Percentiles rank a stretch among this genome's conserved stretches.
Conservation (phyloP, 2,329 filamentous ascomycete genomes). For the Rhinocladiella mackenziei region DNA sequence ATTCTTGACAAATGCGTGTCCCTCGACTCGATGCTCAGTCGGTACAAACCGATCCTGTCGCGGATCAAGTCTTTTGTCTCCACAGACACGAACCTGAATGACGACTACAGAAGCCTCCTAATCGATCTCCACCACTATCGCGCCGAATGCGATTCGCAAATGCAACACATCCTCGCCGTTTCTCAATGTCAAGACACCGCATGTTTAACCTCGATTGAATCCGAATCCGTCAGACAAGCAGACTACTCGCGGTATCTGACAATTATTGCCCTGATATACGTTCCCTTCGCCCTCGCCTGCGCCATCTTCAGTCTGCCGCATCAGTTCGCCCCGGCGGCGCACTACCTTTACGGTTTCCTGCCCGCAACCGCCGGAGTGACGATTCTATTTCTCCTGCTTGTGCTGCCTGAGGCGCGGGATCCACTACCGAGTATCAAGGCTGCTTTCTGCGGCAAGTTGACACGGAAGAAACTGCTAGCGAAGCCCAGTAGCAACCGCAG, state of each 20-base stretch:
- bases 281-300: constrained; percentile 22
- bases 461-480: constrained; percentile 19
- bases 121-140: constrained; percentile 26
- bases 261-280: constrained; percentile 25
- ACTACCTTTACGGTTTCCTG: constrained; percentile 24
- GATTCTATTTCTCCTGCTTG: constrained; percentile 22
- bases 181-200: constrained; percentile 19
- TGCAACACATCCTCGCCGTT: constrained; percentile 26
- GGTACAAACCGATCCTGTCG: constrained; percentile 24
- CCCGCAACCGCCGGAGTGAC: constrained; percentile 22
- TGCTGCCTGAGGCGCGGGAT: constrained; percentile 23
- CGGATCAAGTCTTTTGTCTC: constrained; percentile 21
- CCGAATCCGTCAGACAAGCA: constrained; percentile 18
- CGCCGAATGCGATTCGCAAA: constrained; percentile 22
- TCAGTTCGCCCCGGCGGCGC: constrained; percentile 23
- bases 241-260: constrained; percentile 25
- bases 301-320: constrained; percentile 24
- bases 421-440: constrained; percentile 20
- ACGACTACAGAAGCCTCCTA: constrained; percentile 22
- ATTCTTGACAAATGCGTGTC: constrained; percentile 21
- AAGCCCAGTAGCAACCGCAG: constrained; percentile 12
- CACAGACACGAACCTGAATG: constrained; percentile 16
- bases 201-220: constrained; percentile 13
- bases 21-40: constrained; percentile 24
- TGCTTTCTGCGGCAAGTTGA: constrained; percentile 20